Evolutionary conservation across 371 early-diverging fungal genomes (phyloP), one percentile per base, ranked within the genome.

Genomic region (Zychaea mexicana): DNA sequence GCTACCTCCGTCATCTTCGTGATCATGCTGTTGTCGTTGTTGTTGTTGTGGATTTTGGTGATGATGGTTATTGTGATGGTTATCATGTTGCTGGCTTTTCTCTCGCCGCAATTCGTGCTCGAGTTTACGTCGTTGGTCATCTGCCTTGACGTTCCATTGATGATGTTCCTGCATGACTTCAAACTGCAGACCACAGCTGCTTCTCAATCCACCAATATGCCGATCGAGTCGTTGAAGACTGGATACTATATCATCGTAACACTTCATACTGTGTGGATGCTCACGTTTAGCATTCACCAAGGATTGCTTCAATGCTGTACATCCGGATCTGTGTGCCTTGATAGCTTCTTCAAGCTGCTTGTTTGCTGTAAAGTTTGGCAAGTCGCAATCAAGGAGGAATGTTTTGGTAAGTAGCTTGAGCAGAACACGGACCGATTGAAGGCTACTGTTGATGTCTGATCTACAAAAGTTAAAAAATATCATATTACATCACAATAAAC

Each of bases 321-420:
- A 87, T 22, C 85, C 82, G 22, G 80, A 73, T 17, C 87, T 79
- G 61, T 93, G 91, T 6, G 84, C 67, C 28, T 72, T 74, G 58
- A 87, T 85, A 52, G 87, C 78, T 13, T 67, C 69, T 65, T 85
- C 78, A 0, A 86, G 70, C 13, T 76, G 67, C 42, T 66, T 66
- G 32, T 83, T 77, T 6, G 85, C 73, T 24, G 82, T 70, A 56
- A 82, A 79, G 47, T 83, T 73, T n/a, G 88, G 80, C 3, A 82
- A 66, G 53, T 84, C 82, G 0, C 76, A 71, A 56, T 89, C 90
- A 32, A 90, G 62, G 10, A 90, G 61, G 57, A 90, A 90, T 0
- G 88, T 85, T 57, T 88, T 88, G 30, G 86, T 86, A n/a, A 89
- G 53, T 15, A 85, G 55, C 53, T 85, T 84, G 19, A 89, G 70